These are phyloP conservation scores for Psilocybe sp. DNA, from an alignment of 768 basidiomycete genomes.

Conservation along the genomic window DNA sequence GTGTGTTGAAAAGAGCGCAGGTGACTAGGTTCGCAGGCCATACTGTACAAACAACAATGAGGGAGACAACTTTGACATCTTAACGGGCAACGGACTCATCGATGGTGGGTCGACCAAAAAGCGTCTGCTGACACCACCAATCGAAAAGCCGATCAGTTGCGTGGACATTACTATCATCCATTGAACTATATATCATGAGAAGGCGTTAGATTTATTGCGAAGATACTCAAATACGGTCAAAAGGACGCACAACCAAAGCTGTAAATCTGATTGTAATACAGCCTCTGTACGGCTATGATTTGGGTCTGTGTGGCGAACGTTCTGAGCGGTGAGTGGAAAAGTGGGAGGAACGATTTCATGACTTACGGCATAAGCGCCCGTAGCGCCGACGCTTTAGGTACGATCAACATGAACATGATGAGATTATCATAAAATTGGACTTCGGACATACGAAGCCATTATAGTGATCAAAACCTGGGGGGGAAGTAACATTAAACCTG, in stretches of 20 bases:
- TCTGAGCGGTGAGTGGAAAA: no score
- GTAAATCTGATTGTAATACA: slow-evolving; percentile 67
- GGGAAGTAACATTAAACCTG: no score
- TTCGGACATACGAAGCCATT: no score
- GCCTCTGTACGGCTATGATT: slow-evolving; percentile 71
- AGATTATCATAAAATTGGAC: no score
- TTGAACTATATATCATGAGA: slow-evolving; percentile 28
- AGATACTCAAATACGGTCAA: no score
- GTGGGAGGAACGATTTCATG: no score
- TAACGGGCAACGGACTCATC: slow-evolving; percentile 52
- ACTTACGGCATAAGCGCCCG: slow-evolving; percentile 55
- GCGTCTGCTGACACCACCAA: slow-evolving; percentile 67
- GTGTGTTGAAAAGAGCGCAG: slow-evolving; percentile 76
- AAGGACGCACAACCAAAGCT: slow-evolving; percentile 36
- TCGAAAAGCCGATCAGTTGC: slow-evolving; percentile 79
- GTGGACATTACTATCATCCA: slow-evolving; percentile 79
- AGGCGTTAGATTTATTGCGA: no score
- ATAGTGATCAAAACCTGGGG: no score
- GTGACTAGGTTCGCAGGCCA: slow-evolving; percentile 80
- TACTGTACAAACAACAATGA: slow-evolving; percentile 45
- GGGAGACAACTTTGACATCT: slow-evolving; percentile 12
- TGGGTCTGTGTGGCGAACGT: slow-evolving; percentile 37
- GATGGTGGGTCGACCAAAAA: slow-evolving; percentile 75
- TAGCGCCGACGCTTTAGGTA: slow-evolving; percentile 28
- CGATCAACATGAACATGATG: slow-evolving; percentile 52